phyloP scores from a whole-genome alignment of 805 yeast species.

The Torulaspora maleeae region DNA sequence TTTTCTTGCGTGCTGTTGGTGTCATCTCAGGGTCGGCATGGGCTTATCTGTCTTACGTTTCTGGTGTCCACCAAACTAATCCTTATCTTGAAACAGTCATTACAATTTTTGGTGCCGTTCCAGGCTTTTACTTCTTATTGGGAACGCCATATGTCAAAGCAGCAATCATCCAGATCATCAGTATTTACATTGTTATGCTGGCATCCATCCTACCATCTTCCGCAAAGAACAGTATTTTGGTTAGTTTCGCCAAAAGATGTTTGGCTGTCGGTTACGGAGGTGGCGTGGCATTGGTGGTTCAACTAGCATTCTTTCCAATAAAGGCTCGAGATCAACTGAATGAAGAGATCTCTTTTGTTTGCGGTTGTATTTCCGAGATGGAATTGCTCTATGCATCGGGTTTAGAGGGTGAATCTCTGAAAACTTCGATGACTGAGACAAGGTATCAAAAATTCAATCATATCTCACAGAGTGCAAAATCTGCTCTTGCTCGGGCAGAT shows the following conservation, averaged over 20 bases:
- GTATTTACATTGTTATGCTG: constrained; percentile 44
- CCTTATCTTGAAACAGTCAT: constrained; percentile 42
- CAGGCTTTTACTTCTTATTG: constrained; percentile 43
- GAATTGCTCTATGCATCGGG: constrained; percentile 40
- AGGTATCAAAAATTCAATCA: constrained; percentile 34
- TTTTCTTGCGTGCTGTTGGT: constrained; percentile 45
- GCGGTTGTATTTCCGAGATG: constrained; percentile 40
- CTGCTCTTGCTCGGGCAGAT: constrained; percentile 40
- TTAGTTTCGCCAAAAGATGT: constrained; percentile 47
- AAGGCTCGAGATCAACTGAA: constrained; percentile 45
- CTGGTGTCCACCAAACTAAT: constrained; percentile 40
- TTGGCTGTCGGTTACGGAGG: constrained; percentile 50
- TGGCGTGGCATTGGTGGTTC: constrained; percentile 43
- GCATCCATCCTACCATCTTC: constrained; percentile 41
- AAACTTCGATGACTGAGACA: constrained; percentile 29
- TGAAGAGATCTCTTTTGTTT: constrained; percentile 39
- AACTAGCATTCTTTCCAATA: constrained; percentile 43
- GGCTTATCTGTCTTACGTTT: constrained; percentile 45
- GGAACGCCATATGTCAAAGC: constrained; percentile 49
- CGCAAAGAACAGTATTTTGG: constrained; percentile 38
- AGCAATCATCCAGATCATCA: constrained; percentile 46
- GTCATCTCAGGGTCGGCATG: constrained; percentile 46
- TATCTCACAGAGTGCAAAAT: constrained; percentile 38
- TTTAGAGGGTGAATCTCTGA: constrained; percentile 36
- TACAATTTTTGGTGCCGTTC: constrained; percentile 41